Percentiles rank a stretch among this genome's conserved stretches.
These are phyloP conservation scores for Phytophthora aleatoria DNA, from an alignment of 352 stramenopile species.

Conservation along the genomic window DNA sequence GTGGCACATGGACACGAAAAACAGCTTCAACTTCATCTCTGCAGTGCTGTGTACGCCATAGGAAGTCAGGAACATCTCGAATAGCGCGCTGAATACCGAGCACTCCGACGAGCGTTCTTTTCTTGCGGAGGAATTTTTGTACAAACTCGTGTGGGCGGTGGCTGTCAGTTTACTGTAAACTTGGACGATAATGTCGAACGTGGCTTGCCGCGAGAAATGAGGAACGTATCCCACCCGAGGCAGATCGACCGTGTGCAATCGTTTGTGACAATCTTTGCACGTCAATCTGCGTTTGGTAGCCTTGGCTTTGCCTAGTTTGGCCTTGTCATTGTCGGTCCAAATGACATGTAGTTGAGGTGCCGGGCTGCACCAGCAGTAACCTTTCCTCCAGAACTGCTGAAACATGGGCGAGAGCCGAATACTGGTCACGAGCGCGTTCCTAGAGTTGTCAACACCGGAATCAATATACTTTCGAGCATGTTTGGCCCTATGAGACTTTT, in stretches of 20 bases:
- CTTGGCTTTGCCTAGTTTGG: background rate
- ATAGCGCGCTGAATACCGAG: conserved; percentile 53
- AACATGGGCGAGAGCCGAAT: conserved; percentile 55
- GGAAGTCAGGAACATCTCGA: conserved; percentile 46
- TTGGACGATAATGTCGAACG: conserved; percentile 56
- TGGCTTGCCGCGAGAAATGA: conserved; percentile 58
- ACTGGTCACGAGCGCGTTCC: conserved; percentile 35
- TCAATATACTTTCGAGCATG: background rate
- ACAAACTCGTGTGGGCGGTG: conserved; percentile 48
- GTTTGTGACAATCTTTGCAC: conserved; percentile 37
- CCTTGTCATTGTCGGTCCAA: conserved; percentile 24
- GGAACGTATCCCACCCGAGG: conserved; percentile 36
- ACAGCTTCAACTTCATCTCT: conserved; percentile 65
- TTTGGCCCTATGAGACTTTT: conserved; percentile 6
- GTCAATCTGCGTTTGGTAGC: background rate
- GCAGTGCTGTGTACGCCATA: conserved; percentile 61
- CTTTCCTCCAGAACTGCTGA: conserved; percentile 51
- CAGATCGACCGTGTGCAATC: conserved; percentile 42
- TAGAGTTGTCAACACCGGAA: conserved; percentile 6
- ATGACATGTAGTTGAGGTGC: conserved; percentile 30
- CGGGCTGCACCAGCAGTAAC: conserved; percentile 57
- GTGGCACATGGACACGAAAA: conserved; percentile 67
- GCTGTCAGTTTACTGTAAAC: conserved; percentile 55
- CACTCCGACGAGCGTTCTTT: conserved; percentile 13
- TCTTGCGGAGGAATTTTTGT: conserved; percentile 34